Evolutionary conservation across 306 rosid species (phyloP).

Genomic region (Sechiopsis laciniata): DNA sequence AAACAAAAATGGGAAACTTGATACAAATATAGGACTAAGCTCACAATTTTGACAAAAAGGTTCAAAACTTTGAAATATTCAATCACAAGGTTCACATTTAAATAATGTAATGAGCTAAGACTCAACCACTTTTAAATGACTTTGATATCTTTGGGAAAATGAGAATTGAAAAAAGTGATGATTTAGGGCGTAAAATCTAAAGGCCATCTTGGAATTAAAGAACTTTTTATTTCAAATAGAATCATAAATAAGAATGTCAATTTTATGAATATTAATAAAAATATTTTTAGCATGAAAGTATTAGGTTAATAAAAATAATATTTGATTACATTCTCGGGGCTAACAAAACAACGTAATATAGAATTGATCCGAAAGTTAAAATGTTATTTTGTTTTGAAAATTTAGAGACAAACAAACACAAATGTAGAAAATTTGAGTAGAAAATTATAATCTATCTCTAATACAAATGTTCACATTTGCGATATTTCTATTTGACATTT

Average conservation of each 20-base stretch:
- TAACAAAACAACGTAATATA: too few species aligned
- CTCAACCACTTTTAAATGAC: neutral
- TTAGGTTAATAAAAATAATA: too few species aligned
- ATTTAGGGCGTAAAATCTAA: neutral
- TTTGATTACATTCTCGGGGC: too few species aligned
- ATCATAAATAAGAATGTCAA: neutral
- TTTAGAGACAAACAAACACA: too few species aligned
- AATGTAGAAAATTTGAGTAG: neutral
- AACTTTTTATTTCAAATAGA: neutral
- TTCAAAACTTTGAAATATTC: conserved; percentile 1
- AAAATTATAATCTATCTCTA: too few species aligned
- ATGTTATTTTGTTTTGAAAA: neutral
- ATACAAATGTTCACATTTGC: neutral
- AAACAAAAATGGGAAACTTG: neutral
- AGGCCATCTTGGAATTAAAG: neutral
- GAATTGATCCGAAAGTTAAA: neutral
- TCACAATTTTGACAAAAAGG: neutral
- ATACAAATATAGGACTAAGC: neutral
- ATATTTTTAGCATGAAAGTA: too few species aligned
- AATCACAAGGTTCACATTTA: neutral
- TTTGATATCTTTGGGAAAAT: neutral
- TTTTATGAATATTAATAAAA: neutral
- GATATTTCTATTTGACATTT: neutral
- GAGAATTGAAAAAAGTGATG: neutral
- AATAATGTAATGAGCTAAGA: neutral